These are phyloP conservation scores for Garcia nutans DNA, from an alignment of 345 rosid species.

Conservation along the genomic window DNA sequence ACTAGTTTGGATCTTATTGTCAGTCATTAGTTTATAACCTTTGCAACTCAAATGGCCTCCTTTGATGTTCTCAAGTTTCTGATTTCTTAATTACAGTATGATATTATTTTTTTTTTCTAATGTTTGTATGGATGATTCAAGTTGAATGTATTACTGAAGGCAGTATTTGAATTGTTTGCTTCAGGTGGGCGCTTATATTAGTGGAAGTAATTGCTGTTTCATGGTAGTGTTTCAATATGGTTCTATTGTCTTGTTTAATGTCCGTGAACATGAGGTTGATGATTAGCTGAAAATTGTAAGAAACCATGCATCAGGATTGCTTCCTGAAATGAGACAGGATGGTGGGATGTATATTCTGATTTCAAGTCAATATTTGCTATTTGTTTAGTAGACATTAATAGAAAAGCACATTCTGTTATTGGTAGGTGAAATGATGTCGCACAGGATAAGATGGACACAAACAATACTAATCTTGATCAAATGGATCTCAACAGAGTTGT, in stretches of 20 bases:
- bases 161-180: constrained; percentile 18
- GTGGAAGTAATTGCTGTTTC: constrained; percentile 76
- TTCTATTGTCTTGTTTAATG: constrained; percentile 87
- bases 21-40: too few relatives aligned
- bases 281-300: constrained; percentile 78
- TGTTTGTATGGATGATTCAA: neutral
- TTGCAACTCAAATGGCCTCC: too few relatives aligned
- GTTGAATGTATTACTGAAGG: constrained; percentile 10
- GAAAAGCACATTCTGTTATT: neutral
- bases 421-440: neutral
- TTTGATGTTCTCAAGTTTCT: too few relatives aligned
- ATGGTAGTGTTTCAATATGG: constrained; percentile 95
- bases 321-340: constrained; percentile 91
- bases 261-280: constrained; percentile 76
- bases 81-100: neutral
- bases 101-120: too few relatives aligned
- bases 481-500: neutral
- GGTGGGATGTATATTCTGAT: constrained; percentile 45
- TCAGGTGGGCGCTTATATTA: constrained; percentile 67
- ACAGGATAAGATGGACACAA: neutral
- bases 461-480: neutral
- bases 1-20: too few relatives aligned
- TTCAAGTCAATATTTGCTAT: neutral
- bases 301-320: constrained; percentile 84
- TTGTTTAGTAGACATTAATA: neutral